A percentile compares a stretch with the other conserved stretches of the same genome.
phyloP scores from a whole-genome alignment of 1,284 basidiomycete species.

The Singerocomus inundabilis region DNA sequence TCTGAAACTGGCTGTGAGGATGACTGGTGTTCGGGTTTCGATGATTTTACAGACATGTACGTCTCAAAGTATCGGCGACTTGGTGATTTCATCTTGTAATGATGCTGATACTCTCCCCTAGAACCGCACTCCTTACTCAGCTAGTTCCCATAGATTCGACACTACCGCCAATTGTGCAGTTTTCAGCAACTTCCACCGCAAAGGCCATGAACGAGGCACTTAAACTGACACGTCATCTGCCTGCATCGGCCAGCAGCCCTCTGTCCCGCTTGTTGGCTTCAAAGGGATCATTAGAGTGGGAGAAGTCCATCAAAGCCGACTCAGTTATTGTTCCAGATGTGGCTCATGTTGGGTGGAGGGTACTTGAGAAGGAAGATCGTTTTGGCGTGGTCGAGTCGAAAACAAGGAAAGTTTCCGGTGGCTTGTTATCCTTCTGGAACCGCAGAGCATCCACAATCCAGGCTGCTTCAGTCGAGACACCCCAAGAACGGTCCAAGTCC shows the following conservation, averaged over 20 bases:
- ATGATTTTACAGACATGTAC: conserved; percentile 55
- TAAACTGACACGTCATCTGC: conserved; percentile 57
- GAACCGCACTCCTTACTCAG: conserved; percentile 35
- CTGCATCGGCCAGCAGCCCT: conserved; percentile 55
- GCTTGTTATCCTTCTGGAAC: conserved; percentile 70
- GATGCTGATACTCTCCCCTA: conserved; percentile 8
- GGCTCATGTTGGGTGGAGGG: conserved; percentile 64
- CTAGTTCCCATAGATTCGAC: conserved; percentile 44
- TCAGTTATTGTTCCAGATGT: conserved; percentile 49
- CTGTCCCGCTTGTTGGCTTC: conserved; percentile 61
- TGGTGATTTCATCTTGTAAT: conserved; percentile 1
- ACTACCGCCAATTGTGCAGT: conserved; percentile 45
- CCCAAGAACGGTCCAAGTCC: conserved; percentile 28
- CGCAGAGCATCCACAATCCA: conserved; percentile 38
- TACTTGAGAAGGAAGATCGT: conserved; percentile 45
- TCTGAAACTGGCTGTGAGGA: conserved; percentile 22
- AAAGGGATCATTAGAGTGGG: conserved; percentile 73
- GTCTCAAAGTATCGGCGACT: conserved; percentile 28
- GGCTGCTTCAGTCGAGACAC: conserved; percentile 9
- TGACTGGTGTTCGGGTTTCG: conserved; percentile 42
- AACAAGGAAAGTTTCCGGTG: conserved; percentile 48
- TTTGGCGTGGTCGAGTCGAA: conserved; percentile 33
- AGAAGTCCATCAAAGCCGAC: conserved; percentile 57
- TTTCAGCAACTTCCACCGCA: conserved; percentile 51
- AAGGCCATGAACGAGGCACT: conserved; percentile 59